phyloP scores from a whole-genome alignment of 768 basidiomycete genomes.

The Cantharellus cinnabarinus region DNA sequence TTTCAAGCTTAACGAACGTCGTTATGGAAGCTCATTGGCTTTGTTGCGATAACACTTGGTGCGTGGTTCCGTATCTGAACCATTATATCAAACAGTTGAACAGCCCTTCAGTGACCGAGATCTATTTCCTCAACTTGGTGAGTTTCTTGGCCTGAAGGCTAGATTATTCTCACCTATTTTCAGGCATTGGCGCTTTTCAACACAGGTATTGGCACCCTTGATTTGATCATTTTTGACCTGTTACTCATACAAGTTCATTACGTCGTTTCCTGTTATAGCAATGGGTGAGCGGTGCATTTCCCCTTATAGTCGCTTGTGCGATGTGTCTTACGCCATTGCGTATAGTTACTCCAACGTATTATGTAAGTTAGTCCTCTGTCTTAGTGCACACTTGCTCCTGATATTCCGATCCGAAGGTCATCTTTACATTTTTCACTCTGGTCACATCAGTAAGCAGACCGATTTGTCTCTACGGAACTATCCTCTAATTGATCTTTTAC shows the following conservation, averaged over 20 bases:
- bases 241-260: not conserved
- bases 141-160: not conserved
- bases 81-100: not conserved
- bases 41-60: conserved; percentile 68
- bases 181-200: conserved; percentile 83
- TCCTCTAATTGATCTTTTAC: not conserved
- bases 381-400: not conserved
- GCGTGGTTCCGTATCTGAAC: conserved; percentile 14
- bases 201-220: conserved; percentile 17
- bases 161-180: not conserved
- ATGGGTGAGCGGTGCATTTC: not conserved
- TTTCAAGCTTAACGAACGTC: too few relatives aligned
- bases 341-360: conserved; percentile 19
- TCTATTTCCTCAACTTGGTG: conserved; percentile 76
- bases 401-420: conserved; percentile 4
- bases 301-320: not conserved
- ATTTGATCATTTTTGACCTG: not conserved
- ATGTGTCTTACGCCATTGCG: not conserved
- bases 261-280: not conserved
- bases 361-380: conserved; percentile 7
- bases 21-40: conserved; percentile 24
- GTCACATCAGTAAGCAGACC: conserved; percentile 15
- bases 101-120: conserved; percentile 48
- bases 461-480: not conserved
- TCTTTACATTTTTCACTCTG: conserved; percentile 24